A percentile compares a stretch with the other conserved stretches of the same genome.
These are phyloP conservation scores for Rhododendron griersonianum DNA, from an alignment of 148 eudicot genomes.

Conservation along the genomic window DNA sequence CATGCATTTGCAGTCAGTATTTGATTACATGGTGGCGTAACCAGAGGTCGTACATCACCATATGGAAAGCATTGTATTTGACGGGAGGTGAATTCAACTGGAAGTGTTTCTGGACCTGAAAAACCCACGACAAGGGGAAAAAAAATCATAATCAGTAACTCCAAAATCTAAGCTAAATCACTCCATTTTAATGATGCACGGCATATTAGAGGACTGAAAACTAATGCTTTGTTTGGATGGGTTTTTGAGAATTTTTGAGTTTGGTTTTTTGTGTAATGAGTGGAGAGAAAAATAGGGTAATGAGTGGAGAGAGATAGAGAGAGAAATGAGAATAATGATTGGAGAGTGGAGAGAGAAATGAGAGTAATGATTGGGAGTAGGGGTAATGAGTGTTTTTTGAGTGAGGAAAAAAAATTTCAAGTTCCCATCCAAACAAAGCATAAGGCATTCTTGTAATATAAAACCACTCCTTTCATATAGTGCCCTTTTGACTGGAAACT, in stretches of 20 bases:
- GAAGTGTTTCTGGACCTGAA: constrained; percentile 15
- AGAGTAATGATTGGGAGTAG: too few species aligned
- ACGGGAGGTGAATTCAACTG: constrained; percentile 8
- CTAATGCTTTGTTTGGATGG: too few species aligned
- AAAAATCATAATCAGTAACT: background rate
- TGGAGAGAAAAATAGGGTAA: too few species aligned
- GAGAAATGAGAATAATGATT: too few species aligned
- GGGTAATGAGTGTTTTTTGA: too few species aligned
- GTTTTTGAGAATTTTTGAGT: too few species aligned
- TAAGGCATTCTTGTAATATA: background rate
- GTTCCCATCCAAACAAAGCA: too few species aligned
- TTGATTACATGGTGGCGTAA: constrained; percentile 8
- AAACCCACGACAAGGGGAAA: background rate
- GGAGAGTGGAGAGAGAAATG: too few species aligned
- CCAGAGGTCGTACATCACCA: constrained; percentile 15
- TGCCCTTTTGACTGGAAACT: background rate
- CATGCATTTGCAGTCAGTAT: constrained; percentile 1
- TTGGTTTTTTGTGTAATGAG: too few species aligned
- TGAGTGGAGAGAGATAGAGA: too few species aligned
- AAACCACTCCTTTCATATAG: background rate
- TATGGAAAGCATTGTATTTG: constrained; percentile 12
- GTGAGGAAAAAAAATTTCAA: too few species aligned
- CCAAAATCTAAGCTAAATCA: background rate
- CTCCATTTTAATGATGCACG: background rate
- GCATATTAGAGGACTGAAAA: background rate